Evolutionary conservation across 768 basidiomycete species (phyloP).

Genomic region (Suillus subaureus): DNA sequence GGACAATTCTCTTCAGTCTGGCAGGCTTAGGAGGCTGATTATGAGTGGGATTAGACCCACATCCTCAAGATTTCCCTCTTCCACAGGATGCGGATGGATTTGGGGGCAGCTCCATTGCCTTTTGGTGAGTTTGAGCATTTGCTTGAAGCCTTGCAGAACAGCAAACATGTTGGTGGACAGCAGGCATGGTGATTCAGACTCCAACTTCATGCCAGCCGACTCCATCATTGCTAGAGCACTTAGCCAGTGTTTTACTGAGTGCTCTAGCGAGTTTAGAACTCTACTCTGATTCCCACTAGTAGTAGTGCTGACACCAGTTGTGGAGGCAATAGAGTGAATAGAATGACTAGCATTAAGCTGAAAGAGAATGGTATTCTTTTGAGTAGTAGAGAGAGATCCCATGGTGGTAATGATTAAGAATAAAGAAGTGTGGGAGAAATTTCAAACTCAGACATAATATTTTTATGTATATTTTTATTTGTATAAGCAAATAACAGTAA

Average conservation of each 20-base stretch:
- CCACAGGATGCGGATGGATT: not conserved
- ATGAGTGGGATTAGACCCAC: not conserved
- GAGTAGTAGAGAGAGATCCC: no score
- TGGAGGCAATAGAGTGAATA: no score
- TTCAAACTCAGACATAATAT: no score
- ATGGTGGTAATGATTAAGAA: no score
- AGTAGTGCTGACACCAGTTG: no score
- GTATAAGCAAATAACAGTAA: no score
- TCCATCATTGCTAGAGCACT: not conserved
- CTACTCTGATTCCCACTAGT: not conserved
- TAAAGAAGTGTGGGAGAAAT: no score
- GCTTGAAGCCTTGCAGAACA: not conserved
- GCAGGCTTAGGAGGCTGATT: not conserved
- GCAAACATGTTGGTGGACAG: not conserved
- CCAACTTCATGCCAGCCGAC: not conserved
- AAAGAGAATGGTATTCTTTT: no score
- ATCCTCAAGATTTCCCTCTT: not conserved
- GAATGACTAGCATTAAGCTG: no score
- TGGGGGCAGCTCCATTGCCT: not conserved
- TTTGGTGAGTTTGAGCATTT: not conserved
- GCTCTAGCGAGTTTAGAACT: not conserved
- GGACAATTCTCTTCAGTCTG: not conserved
- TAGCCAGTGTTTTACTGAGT: not conserved
- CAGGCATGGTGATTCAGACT: not conserved
- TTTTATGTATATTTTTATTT: no score